Evolutionary conservation across 2,329 filamentous ascomycete species (phyloP), one percentile per base, ranked within the genome.

Genomic region (Nothomitra cinnamomea): DNA sequence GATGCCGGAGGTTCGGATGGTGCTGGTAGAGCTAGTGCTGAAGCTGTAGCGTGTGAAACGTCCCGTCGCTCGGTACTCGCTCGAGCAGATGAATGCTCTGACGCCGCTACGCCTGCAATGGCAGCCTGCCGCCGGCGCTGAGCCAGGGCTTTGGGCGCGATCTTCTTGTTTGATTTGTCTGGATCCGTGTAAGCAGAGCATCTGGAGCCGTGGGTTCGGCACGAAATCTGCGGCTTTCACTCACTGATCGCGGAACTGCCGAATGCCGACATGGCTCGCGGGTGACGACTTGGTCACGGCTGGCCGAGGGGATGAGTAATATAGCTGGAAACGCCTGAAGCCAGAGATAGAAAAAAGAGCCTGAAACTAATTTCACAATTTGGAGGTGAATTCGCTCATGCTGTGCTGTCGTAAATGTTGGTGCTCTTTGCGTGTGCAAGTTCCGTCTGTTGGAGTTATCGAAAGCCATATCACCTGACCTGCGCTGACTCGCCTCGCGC

Each of bases 161-260:
- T 86, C 67, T 85, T 84, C 69, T 85, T 85, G 66, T 82, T 74
- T 69, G 83, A 82, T 72, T 84, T 82, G 60, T 68, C 72, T 69
- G 55, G 7, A 57, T 38, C 36, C 48, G 42, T 51, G 54, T 57
- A 36, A 56, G 53, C 50, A 47, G 12, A 24, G 15, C 41, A n/a
- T 65, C 66, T 67, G 61, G 55, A 40, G 54, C n/a, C n/a, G 56
- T 55, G 5, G 13, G 45, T 32, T 12, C n/a, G n/a, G 32, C 24
- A 54, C 25, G 49, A 59, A 58, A 24, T 61, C 67, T 57, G 10
- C 22, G 62, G 6, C 25, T 8, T 24, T 24, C 5, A 53, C 67
- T 61, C 64, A 72, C 72, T 74, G 57, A 77, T 74, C 42, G 70
- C 73, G 53, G 75, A 77, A 60, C 72, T 76, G 56, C 74, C 75